Evolutionary conservation across 1,139 yeast species (phyloP).

Genomic region (Torulaspora globosa): DNA sequence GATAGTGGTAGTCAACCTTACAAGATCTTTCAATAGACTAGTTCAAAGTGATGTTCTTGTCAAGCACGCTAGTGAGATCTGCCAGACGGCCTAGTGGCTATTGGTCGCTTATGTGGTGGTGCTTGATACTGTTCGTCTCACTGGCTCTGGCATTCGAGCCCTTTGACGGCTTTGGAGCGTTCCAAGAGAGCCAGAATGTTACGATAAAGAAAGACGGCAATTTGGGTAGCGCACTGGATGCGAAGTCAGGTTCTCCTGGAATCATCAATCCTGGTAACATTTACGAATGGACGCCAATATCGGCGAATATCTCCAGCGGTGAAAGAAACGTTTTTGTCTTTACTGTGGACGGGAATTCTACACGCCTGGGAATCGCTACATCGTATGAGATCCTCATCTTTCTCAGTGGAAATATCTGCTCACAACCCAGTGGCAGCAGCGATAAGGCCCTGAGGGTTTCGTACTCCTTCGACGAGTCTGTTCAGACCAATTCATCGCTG

Average conservation of each 20-base stretch:
- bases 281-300: constrained; percentile 33
- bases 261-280: constrained; percentile 25
- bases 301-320: constrained; percentile 26
- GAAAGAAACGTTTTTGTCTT: constrained; percentile 27
- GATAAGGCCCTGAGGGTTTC: constrained; percentile 47
- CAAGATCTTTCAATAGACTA: not conserved
- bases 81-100: not conserved
- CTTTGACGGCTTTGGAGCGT: constrained; percentile 2
- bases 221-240: not conserved
- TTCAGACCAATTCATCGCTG: constrained; percentile 35
- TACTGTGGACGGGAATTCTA: constrained; percentile 19
- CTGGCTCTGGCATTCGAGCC: constrained; percentile 2
- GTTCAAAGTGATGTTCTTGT: not conserved
- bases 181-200: constrained; percentile 1
- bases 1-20: not conserved
- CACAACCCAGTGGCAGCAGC: constrained; percentile 42
- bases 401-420: constrained; percentile 57
- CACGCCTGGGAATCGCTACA: constrained; percentile 23
- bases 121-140: constrained; percentile 1
- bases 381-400: constrained; percentile 52
- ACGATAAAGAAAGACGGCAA: not conserved
- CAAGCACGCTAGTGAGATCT: not conserved
- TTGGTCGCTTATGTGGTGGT: constrained; percentile 4
- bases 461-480: constrained; percentile 47
- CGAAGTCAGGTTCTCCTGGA: not conserved